Percentiles rank a stretch among this genome's conserved stretches.
Evolutionary conservation across 495 filamentous ascomycete genomes (phyloP).

Genomic region (Hypoxylon cercidicola): DNA sequence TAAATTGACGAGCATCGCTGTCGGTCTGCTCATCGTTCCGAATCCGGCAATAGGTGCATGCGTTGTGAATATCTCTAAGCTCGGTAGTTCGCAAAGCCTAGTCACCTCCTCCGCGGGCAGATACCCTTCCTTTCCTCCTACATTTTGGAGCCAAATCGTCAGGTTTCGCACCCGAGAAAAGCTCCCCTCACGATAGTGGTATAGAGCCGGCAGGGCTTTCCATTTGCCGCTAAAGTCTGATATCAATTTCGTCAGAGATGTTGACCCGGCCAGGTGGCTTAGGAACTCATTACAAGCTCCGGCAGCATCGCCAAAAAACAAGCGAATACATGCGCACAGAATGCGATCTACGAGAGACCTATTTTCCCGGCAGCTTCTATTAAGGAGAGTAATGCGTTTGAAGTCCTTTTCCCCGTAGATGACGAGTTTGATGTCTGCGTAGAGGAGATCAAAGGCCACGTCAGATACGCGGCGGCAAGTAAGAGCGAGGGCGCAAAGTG

Average conservation of each 20-base stretch:
- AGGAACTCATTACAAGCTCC: slow-evolving; percentile 12
- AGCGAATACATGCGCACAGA: not conserved
- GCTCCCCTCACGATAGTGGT: slow-evolving; percentile 4
- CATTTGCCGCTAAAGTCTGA: not conserved
- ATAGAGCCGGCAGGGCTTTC: slow-evolving; percentile 3
- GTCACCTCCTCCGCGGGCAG: slow-evolving; percentile 7
- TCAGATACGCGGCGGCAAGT: slow-evolving; percentile 16
- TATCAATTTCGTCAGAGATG: slow-evolving; percentile 4
- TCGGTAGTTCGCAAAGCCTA: slow-evolving; percentile 20
- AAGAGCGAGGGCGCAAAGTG: slow-evolving; percentile 26
- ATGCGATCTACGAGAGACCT: slow-evolving; percentile 22
- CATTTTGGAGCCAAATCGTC: not conserved
- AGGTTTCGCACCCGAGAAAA: slow-evolving; percentile 10
- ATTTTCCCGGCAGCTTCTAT: not conserved
- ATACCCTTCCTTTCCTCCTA: not conserved
- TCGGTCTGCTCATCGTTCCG: not conserved
- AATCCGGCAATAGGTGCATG: not conserved
- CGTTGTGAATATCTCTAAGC: slow-evolving; percentile 6
- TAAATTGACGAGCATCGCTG: not conserved
- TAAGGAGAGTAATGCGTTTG: not conserved
- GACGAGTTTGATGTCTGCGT: slow-evolving; percentile 4
- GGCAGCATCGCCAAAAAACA: not conserved
- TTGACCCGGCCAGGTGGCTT: slow-evolving; percentile 11
- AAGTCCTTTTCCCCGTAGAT: not conserved
- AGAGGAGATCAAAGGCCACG: slow-evolving; percentile 3